These are phyloP conservation scores for Penicillium atrosanguineum DNA, from an alignment of 495 filamentous ascomycete species.

Conservation along the genomic window DNA sequence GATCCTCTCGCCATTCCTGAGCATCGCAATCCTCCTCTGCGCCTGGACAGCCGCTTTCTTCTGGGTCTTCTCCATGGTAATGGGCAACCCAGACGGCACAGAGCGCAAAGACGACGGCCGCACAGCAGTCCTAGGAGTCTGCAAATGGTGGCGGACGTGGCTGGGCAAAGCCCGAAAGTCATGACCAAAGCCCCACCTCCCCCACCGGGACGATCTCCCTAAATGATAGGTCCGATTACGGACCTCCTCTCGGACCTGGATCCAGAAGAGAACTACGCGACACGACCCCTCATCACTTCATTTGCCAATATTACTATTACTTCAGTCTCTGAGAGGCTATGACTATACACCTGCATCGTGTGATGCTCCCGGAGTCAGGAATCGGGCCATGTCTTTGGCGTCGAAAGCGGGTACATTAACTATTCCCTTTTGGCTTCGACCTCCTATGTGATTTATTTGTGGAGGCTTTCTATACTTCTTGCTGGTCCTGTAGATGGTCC, in stretches of 20 bases:
- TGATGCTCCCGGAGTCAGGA: slow-evolving; percentile 16
- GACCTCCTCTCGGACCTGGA: neutral
- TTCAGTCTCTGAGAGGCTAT: slow-evolving; percentile 2
- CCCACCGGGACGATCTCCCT: slow-evolving; percentile 1
- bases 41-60: slow-evolving; percentile 62
- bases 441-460: neutral
- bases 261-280: slow-evolving; percentile 7
- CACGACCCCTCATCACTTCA: slow-evolving; percentile 16
- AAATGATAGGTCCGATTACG: neutral
- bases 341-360: slow-evolving; percentile 14
- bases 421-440: neutral
- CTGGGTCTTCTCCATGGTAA: slow-evolving; percentile 60
- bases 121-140: slow-evolving; percentile 57
- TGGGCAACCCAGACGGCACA: slow-evolving; percentile 63
- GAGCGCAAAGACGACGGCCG: slow-evolving; percentile 61
- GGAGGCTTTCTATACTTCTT: slow-evolving; percentile 6
- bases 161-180: slow-evolving; percentile 40
- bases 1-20: slow-evolving; percentile 53
- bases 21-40: slow-evolving; percentile 50
- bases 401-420: slow-evolving; percentile 13
- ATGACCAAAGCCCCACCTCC: slow-evolving; percentile 9
- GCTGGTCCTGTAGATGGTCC: slow-evolving; percentile 6
- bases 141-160: slow-evolving; percentile 62
- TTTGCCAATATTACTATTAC: slow-evolving; percentile 13
- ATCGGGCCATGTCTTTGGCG: slow-evolving; percentile 8